A percentile compares a stretch with the other conserved stretches of the same genome.
phyloP scores from a whole-genome alignment of 768 basidiomycete species.

The Kwoniella europaea region DNA sequence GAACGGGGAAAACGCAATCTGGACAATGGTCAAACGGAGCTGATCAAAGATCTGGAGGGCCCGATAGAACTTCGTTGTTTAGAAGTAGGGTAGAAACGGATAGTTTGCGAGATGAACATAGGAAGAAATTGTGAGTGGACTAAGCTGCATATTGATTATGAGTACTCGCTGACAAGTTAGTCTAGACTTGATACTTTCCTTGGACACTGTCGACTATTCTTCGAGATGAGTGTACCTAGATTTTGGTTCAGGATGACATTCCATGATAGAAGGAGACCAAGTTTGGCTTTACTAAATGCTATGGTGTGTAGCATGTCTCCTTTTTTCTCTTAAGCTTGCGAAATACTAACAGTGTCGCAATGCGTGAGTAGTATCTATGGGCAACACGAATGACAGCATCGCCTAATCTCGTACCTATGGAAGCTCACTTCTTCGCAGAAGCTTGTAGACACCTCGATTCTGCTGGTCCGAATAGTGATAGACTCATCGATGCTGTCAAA shows the following conservation, averaged over 20 bases:
- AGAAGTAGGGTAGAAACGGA: constrained; percentile 36
- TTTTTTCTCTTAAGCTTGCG: neutral
- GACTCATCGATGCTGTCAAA: constrained; percentile 43
- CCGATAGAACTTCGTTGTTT: constrained; percentile 9
- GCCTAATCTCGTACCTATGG: constrained; percentile 33
- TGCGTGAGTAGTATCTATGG: constrained; percentile 45
- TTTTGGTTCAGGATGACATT: constrained; percentile 47
- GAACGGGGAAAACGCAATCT: constrained; percentile 15
- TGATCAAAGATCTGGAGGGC: neutral
- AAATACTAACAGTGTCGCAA: neutral
- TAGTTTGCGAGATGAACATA: constrained; percentile 37
- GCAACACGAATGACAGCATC: constrained; percentile 43
- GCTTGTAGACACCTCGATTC: constrained; percentile 37
- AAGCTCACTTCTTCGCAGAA: constrained; percentile 35
- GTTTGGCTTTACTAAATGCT: constrained; percentile 42
- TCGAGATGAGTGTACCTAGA: constrained; percentile 50
- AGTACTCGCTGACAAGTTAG: neutral
- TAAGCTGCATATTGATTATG: no score
- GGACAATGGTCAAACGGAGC: constrained; percentile 13
- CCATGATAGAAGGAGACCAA: constrained; percentile 41
- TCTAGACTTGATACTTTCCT: constrained; percentile 43
- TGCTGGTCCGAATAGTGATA: constrained; percentile 37
- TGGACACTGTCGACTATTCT: constrained; percentile 43
- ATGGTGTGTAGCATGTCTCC: constrained; percentile 34
- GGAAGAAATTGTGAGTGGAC: constrained; percentile 38